Evolutionary conservation across 2,329 filamentous ascomycete genomes (phyloP), one percentile per base, ranked within the genome.

Genomic region (Ophiocordyceps camponoti-saundersi): DNA sequence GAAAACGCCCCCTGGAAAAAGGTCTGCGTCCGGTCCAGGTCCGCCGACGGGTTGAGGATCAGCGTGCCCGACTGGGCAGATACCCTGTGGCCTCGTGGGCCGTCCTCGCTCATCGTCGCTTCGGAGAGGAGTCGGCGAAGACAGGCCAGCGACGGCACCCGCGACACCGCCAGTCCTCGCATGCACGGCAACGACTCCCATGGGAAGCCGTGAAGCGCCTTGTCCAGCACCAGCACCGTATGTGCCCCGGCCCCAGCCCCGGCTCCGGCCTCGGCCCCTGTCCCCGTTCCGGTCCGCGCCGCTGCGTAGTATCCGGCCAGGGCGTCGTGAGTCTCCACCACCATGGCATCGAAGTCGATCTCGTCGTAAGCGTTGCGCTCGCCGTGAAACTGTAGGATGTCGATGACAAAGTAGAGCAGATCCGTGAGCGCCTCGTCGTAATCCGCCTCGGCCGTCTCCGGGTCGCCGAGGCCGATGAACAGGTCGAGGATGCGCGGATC

Each of bases 281-380:
- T 16, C n/a, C 18, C 21, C 18, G 41, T 57, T 56, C 44, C 36
- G 36, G 40, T 13, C 40, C 65, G 67, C 23, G 63, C 63, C 0
- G 68, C 65, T 22, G 67, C 71, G 56, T 95, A 81, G 58, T 95
- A 95, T 1, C 78, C 75, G 45, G 80, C 77, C 23, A 98, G 67
- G 2, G 88, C 86, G 63, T 95, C 90, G 39, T 87, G 75, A 0
- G 85, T 86, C 55, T 95, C 88, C 39, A 96, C 73, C 6, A 89
- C 79, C 77, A 98, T 93, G 53, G 74, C 68, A 52, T 98, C 92
- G 58, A 96, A 94, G 62, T 96, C 90, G 51, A 98, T 85, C 65
- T 98, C 92, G 55, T 98, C 92, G 63, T 95, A 95, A 0, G 93
- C 92, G 59, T 96, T 98, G 44, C 80, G 77, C 65, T 98, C 93